phyloP scores from a whole-genome alignment of 768 basidiomycete genomes.

The Termitomyces sp. region DNA sequence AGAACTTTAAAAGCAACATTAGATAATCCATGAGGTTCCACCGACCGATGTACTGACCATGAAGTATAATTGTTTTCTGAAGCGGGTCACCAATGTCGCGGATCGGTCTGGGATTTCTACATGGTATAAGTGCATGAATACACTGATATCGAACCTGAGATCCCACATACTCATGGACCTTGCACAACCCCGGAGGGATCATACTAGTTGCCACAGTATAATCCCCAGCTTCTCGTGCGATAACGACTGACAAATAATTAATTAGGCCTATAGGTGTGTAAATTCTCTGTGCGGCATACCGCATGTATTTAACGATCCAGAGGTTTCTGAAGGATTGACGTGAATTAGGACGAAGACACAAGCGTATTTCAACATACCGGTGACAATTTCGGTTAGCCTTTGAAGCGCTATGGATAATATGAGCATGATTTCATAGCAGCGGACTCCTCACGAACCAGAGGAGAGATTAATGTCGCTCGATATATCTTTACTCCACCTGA shows the following conservation, averaged over 20 bases:
- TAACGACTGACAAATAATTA: constrained; percentile 39
- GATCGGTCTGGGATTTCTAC: constrained; percentile 56
- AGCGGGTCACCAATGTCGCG: constrained; percentile 56
- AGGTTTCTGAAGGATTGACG: constrained; percentile 39
- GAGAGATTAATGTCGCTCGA: constrained; percentile 68
- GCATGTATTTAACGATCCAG: constrained; percentile 61
- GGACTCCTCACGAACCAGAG: constrained; percentile 35
- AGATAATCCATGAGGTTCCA: not conserved
- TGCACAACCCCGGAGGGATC: constrained; percentile 51
- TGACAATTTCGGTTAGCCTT: constrained; percentile 66
- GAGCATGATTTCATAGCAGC: not conserved
- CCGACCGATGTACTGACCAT: constrained; percentile 38
- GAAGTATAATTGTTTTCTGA: constrained; percentile 61
- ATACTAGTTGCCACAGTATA: constrained; percentile 68
- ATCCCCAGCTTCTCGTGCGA: constrained; percentile 65
- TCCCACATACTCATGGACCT: constrained; percentile 60
- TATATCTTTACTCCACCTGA: constrained; percentile 73
- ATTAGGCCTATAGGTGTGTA: not conserved
- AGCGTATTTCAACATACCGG: constrained; percentile 33
- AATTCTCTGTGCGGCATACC: constrained; percentile 23
- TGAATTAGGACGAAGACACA: not conserved
- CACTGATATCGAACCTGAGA: not conserved
- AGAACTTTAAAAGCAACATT: constrained; percentile 36
- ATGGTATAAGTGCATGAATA: not conserved
- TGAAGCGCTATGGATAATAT: constrained; percentile 44